Evolutionary conservation across 768 basidiomycete genomes (phyloP), one percentile per base, ranked within the genome.

Genomic region (Termitomyces sp.): DNA sequence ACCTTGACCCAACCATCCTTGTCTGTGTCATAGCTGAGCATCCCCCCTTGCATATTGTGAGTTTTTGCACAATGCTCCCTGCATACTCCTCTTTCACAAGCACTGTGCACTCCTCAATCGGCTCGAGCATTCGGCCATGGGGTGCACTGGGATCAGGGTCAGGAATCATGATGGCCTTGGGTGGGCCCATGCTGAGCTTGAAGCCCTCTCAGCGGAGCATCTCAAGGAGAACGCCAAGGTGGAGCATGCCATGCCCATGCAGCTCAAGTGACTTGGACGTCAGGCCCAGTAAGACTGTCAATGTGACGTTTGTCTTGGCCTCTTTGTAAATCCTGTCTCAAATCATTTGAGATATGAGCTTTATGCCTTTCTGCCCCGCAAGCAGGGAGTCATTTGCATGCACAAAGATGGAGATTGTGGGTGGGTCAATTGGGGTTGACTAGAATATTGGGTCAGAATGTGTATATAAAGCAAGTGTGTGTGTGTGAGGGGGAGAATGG

Each of bases 161-260:
- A n/a, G n/a, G n/a, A n/a, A n/a, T n/a, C n/a, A n/a, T n/a, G n/a
- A n/a, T n/a, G n/a, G n/a, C n/a, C n/a, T n/a, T n/a, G n/a, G n/a
- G 79, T 0, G 78, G 73, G 0, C 78, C 78, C 7, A 81, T 70
- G 20, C 69, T 68, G 14, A 81, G 65, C 64, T 81, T 78, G 62
- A 74, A 81, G 33, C 79, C 79, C 66, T 81, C 79, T 5, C 78
- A 66, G 13, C 79, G 76, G 9, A 81, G 69, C 0, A 73, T 79
- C 62, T 81, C 79, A 42, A 81, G 72, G 1, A 81, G 72, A 26
- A 81, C 77, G n/a, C 79, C 78, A 18, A 81, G 75, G 58, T 80
- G 78, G 10, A 80, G 70, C 28, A 81, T 77, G 28, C 78, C 79
- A 10, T 78, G 70, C 1, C 79, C 79, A 30, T 78, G 76, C 1